Conservation (phyloP, 371 early-diverging fungal genomes). For the Apophysomyces trapeziformis region DNA sequence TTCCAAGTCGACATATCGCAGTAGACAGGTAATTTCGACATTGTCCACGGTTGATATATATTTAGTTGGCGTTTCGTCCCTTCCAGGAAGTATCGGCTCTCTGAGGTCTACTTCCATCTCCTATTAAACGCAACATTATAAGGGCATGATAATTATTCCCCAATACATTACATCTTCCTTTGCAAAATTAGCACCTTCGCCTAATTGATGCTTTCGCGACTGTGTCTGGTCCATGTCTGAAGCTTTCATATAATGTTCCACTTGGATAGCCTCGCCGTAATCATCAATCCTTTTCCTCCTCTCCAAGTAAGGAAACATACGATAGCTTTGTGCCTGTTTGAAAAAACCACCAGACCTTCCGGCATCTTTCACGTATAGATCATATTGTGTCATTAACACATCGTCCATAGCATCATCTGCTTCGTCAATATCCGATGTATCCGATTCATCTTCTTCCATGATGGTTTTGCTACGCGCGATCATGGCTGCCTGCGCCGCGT, state of each 20-base stretch:
- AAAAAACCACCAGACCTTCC: slow-evolving; percentile 75
- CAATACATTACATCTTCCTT: slow-evolving; percentile 42
- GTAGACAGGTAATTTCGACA: slow-evolving; percentile 69
- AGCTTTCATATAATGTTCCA: slow-evolving; percentile 68
- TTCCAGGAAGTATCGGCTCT: slow-evolving; percentile 49
- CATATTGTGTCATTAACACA: slow-evolving; percentile 65
- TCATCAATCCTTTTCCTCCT: slow-evolving; percentile 85
- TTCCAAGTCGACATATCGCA: slow-evolving; percentile 89
- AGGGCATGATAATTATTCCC: not conserved
- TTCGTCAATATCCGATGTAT: slow-evolving; percentile 67
- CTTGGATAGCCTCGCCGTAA: slow-evolving; percentile 92
- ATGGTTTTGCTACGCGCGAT: slow-evolving; percentile 68
- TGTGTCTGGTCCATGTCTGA: slow-evolving; percentile 50
- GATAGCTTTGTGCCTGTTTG: slow-evolving; percentile 79
- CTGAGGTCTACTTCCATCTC: slow-evolving; percentile 50
- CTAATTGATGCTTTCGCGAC: slow-evolving; percentile 38
- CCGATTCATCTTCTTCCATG: slow-evolving; percentile 78
- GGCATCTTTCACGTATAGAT: slow-evolving; percentile 81
- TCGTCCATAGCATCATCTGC: slow-evolving; percentile 63
- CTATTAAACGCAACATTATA: slow-evolving; percentile 6
- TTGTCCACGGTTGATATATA: slow-evolving; percentile 61
- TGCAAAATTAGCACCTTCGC: slow-evolving; percentile 56
- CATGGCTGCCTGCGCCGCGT: slow-evolving; percentile 76
- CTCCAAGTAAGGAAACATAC: slow-evolving; percentile 92
- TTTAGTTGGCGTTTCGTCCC: slow-evolving; percentile 76